Conservation (phyloP, 2,329 filamentous ascomycete species). For the Phoma sp. region DNA sequence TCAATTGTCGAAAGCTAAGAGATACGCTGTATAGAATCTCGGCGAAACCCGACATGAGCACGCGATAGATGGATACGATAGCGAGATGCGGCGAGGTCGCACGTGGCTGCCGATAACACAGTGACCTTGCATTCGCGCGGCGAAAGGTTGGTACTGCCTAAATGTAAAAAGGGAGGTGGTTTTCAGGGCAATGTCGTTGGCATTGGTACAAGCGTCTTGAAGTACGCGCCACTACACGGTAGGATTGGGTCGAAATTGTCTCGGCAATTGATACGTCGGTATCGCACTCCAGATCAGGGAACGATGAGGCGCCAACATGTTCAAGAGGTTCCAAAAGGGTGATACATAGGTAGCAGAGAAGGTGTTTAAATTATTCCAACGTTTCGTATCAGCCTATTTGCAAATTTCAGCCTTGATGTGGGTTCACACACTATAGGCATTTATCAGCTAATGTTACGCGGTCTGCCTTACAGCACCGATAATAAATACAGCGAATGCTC, state of each 20-base stretch:
- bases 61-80: conserved; percentile 3
- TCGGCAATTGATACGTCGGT: neutral
- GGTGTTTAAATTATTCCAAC: neutral
- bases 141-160: conserved; percentile 6
- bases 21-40: neutral
- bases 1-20: neutral
- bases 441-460: no score
- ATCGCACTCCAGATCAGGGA: neutral
- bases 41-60: neutral
- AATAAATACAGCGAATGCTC: no score
- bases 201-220: neutral
- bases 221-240: neutral
- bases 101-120: conserved; percentile 7
- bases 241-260: neutral
- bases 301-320: neutral
- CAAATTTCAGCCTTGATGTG: no score
- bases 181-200: neutral
- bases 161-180: conserved; percentile 18
- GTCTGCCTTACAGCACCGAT: no score
- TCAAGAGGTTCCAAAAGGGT: conserved; percentile 1
- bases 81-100: conserved; percentile 5
- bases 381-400: neutral
- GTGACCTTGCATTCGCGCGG: neutral
- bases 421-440: no score
- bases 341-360: neutral